Evolutionary conservation across 78 protist genomes (phyloP).

Genomic region (slime mould (Dictyostelium discoideum)): dicty_2.7 NC_007090.3:4694001-4694500

Average conservation of each 20-base stretch:
- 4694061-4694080: conserved; percentile 49
- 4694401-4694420: conserved; percentile 80
- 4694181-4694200: conserved; percentile 13
- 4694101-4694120: conserved; percentile 67
- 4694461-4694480: conserved; percentile 86
- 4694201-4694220: conserved; percentile 82
- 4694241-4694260: conserved; percentile 70
- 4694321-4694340: not conserved
- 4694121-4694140: conserved; percentile 34
- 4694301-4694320: not conserved
- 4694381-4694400: conserved; percentile 37
- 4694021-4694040: not conserved
- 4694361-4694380: conserved; percentile 56
- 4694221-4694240: conserved; percentile 71
- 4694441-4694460: conserved; percentile 85
- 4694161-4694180: conserved; percentile 39
- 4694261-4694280: not conserved
- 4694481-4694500: not conserved
- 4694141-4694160: conserved; percentile 47
- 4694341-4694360: conserved; percentile 53
- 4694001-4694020: not conserved
- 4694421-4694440: conserved; percentile 83
- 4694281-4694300: not conserved
- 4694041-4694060: not conserved
- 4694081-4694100: conserved; percentile 4